These are phyloP conservation scores for Leishmania tropica DNA, from an alignment of 208 protist species.

Conservation along the genomic window DNA sequence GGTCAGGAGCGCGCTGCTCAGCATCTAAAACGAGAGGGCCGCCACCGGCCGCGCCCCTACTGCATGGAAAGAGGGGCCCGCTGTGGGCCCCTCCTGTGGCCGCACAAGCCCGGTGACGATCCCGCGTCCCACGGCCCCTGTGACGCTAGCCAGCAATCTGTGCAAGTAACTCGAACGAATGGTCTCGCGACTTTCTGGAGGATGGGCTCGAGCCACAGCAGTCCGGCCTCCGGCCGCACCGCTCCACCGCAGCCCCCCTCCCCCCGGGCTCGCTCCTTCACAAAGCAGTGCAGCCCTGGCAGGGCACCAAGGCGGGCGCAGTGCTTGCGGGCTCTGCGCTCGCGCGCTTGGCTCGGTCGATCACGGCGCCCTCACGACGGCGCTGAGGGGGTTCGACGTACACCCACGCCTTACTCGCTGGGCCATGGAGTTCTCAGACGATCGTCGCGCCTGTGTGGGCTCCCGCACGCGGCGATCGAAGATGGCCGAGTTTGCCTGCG, in stretches of 20 bases:
- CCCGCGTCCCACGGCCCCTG: too few relatives aligned
- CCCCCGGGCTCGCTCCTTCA: not conserved
- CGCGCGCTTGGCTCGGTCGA: not conserved
- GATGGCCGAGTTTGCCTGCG: not conserved
- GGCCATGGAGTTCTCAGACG: not conserved
- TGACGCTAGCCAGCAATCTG: too few relatives aligned
- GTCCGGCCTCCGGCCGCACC: not conserved
- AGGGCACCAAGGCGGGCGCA: not conserved
- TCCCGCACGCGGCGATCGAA: not conserved
- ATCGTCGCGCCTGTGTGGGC: not conserved
- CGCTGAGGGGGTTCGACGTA: not conserved
- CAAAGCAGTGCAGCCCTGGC: not conserved
- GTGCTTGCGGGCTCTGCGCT: not conserved
- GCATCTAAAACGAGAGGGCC: too few relatives aligned
- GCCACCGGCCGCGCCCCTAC: too few relatives aligned
- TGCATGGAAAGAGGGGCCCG: too few relatives aligned
- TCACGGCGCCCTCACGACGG: not conserved
- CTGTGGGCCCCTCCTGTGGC: too few relatives aligned
- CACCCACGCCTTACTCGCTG: not conserved
- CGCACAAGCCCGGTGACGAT: too few relatives aligned
- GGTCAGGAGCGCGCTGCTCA: too few relatives aligned
- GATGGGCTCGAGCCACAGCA: too few relatives aligned
- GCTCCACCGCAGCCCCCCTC: not conserved
- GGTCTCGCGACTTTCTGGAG: too few relatives aligned
- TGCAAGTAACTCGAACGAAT: too few relatives aligned